These are phyloP conservation scores for Fimicolochytrium jonesii DNA, from an alignment of 192 early-diverging fungal genomes.

Conservation along the genomic window DNA sequence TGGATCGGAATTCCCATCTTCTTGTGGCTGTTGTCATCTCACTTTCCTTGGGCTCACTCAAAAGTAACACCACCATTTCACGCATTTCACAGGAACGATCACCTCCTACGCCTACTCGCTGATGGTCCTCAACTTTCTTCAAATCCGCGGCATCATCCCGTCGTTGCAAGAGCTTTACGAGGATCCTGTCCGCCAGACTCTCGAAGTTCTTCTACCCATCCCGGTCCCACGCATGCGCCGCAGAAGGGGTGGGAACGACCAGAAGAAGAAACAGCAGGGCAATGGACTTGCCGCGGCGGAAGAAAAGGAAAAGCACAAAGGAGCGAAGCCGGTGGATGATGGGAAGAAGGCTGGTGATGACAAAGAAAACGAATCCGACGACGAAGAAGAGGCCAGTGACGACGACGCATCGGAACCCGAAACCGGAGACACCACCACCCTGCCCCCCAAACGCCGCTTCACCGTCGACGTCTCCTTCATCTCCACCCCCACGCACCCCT, in stretches of 20 bases:
- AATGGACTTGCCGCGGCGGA: neutral
- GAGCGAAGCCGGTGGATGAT: neutral
- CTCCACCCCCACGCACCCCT: neutral
- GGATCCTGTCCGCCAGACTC: neutral
- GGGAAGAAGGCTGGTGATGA: neutral
- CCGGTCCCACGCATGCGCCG: neutral
- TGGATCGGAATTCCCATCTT: too few species aligned
- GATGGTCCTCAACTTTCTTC: slow-evolving; percentile 43
- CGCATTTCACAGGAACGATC: slow-evolving; percentile 32
- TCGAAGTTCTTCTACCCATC: slow-evolving; percentile 3
- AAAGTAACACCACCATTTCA: neutral
- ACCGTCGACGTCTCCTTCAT: slow-evolving; percentile 31
- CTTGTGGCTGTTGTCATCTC: too few species aligned
- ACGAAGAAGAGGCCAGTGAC: neutral
- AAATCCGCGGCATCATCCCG: slow-evolving; percentile 33
- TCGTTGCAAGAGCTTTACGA: slow-evolving; percentile 34
- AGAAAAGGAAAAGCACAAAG: neutral
- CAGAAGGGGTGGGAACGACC: neutral
- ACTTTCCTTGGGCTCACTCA: neutral
- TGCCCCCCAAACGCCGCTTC: too few species aligned
- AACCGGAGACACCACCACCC: too few species aligned
- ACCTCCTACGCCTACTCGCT: slow-evolving; percentile 44
- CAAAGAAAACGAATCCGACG: neutral
- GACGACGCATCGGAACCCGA: neutral
- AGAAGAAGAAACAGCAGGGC: neutral